Base-by-base conservation (phyloP, 208 protist species). In the Leishmania amazonensis region DNA sequence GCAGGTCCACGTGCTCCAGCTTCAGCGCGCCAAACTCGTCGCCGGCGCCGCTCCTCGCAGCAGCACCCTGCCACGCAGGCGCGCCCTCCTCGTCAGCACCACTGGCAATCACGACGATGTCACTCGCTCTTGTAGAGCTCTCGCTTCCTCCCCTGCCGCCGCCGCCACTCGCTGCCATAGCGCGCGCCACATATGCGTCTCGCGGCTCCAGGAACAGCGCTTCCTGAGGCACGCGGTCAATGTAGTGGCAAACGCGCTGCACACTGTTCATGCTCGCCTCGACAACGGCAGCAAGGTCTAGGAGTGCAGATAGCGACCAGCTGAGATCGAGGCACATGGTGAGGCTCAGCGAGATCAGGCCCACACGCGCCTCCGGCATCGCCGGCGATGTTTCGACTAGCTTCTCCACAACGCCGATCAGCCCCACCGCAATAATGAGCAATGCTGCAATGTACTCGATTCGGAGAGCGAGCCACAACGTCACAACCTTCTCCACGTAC, bases 381-480 rank as follows among this genome's bases (percentile, higher is more conserved):
- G 81, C 67, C 3, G 76, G 64, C n/a, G 35, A 45, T 15, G 49
- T 40, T 60, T 79, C 76, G 35, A 75, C 42, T 19, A 82, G 42
- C 78, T 89, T 89, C 83, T 93, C 72, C 68, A 86, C 65, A 24
- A 89, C 54, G 24, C 92, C 81, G n/a, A 97, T 87, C 51, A 82
- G 75, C 7, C 81, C 40, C 21, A 90, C 58, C 7, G 90, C 81
- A 35, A 96, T 73, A 65, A 81, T 79, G 21, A 84, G 75, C n/a
- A 86, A 38, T 58, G 81, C 91, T 67, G 94, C 96, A 31, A 99
- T 45, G 38, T 91, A 84, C 79, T 98, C 95, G 7, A 99, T 75
- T 11, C 98, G 89, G 11, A 99, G 81, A 47, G 85, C 76, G 8
- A 99, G 87, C 97, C 98, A 99, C 47, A 94, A 80, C 47, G 97